Percentiles rank a stretch among this genome's conserved stretches.
These are phyloP conservation scores for Xylariaceae sp. DNA, from an alignment of 2,329 filamentous ascomycete species.

Conservation along the genomic window DNA sequence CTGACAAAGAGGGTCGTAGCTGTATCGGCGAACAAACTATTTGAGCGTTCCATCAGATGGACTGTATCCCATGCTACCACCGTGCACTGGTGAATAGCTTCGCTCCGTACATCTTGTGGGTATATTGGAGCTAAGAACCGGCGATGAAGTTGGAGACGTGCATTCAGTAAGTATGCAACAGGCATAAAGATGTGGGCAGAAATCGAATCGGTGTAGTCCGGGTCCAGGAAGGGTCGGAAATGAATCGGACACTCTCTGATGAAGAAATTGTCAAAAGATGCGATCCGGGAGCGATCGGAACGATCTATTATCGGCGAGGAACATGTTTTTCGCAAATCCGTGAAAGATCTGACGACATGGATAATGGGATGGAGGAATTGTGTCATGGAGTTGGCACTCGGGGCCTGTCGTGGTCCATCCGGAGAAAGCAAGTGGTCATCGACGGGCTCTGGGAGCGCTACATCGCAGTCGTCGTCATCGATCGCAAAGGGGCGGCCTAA, in stretches of 20 bases:
- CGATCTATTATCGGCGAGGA: slow-evolving; percentile 59
- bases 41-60: slow-evolving; percentile 64
- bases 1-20: slow-evolving; percentile 73
- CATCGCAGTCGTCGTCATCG: slow-evolving; percentile 83
- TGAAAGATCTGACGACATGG: slow-evolving; percentile 74
- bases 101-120: slow-evolving; percentile 58
- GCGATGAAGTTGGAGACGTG: slow-evolving; percentile 79
- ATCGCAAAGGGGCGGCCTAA: slow-evolving; percentile 77
- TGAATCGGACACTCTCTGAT: slow-evolving; percentile 66
- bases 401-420: slow-evolving; percentile 50
- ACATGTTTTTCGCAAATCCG: slow-evolving; percentile 67
- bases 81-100: slow-evolving; percentile 75
- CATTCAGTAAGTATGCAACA: slow-evolving; percentile 73
- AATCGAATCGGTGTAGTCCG: slow-evolving; percentile 61
- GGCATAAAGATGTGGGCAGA: slow-evolving; percentile 72
- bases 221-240: slow-evolving; percentile 72
- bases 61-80: slow-evolving; percentile 74
- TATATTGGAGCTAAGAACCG: slow-evolving; percentile 79
- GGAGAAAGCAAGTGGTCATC: slow-evolving; percentile 75
- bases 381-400: slow-evolving; percentile 52
- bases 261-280: slow-evolving; percentile 80
- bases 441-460: slow-evolving; percentile 70
- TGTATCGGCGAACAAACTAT: slow-evolving; percentile 57
- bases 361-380: slow-evolving; percentile 75
- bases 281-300: slow-evolving; percentile 65